Base-by-base conservation (phyloP, 148 eudicot species). In the Fallopia convolvulus region DNA sequence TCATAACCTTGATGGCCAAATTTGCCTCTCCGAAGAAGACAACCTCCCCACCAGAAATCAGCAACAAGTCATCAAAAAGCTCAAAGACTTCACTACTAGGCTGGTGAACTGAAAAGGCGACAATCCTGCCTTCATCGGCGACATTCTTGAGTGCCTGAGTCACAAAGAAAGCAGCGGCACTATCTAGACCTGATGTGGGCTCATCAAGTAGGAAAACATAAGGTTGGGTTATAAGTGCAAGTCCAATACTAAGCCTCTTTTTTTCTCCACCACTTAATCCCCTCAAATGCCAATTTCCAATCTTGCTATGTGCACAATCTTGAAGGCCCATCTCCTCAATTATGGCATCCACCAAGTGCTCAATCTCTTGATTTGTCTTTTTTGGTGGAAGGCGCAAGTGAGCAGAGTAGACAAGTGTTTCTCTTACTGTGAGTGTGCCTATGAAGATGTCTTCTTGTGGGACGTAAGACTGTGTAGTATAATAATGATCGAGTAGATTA, bases 251-350 rank as follows among this genome's bases (percentile, higher is more conserved):
- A 17, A 75, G 77, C 61, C 77, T 75, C 30, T 56, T 75, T 53
- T 75, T 14, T 75, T n/a, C 77, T 39, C 77, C 77, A 55, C 66
- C 48, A 6, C 77, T 75, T 36, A 75, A 0, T 9, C 77, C 77
- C 8, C 77, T 75, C 48, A n/a, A 33, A 26, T 75, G 77, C 77
- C 77, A 75, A 47, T 75, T 75, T 48, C 77, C 77, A 8, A 75
- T 75, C 68, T 40, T 55, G 44, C 18, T 75, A 18, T 39, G 46
- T 36, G 77, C 70, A 21, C 77, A 75, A 56, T 56, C 77, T 33
- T 36, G 46, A n/a, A n/a, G n/a, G n/a, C n/a, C n/a, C n/a, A n/a
- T 75, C 46, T 75, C 77, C 41, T 56, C 61, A 8, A 75, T 44
- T 6, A 56, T 56, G 41, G 5, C 48, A 18, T 75, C 70, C 15